Evolutionary conservation across 208 protist genomes (phyloP).

Genomic region (Leishmania tarentolae): DNA sequence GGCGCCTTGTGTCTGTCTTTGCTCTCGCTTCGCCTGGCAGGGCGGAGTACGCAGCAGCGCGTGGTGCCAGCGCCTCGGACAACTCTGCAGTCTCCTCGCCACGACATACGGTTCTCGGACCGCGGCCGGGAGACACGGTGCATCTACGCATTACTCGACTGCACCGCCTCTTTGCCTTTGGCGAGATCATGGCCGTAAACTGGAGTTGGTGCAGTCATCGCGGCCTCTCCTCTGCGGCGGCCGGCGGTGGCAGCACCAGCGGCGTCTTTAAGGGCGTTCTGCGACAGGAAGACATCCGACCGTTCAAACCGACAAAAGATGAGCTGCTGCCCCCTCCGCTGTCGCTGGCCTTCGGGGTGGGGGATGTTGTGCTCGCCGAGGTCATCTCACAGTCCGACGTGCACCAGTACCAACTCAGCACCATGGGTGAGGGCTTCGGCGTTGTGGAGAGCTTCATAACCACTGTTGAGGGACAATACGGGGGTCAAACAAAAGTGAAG

Average conservation of each 20-base stretch:
- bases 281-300: constrained; percentile 74
- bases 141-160: constrained; percentile 69
- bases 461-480: constrained; percentile 10
- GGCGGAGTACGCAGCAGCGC: neutral
- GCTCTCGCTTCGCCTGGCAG: neutral
- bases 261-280: constrained; percentile 66
- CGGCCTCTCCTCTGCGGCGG: constrained; percentile 1
- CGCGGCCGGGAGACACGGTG: constrained; percentile 58
- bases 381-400: constrained; percentile 83
- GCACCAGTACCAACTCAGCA: constrained; percentile 80
- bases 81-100: neutral
- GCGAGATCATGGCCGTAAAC: constrained; percentile 77
- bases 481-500: constrained; percentile 18
- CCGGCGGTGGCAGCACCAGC: constrained; percentile 4
- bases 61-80: neutral
- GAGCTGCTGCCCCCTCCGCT: constrained; percentile 57
- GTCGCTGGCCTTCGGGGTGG: constrained; percentile 48
- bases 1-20: constrained; percentile 52
- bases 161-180: constrained; percentile 51
- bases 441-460: constrained; percentile 52
- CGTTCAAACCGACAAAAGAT: constrained; percentile 60
- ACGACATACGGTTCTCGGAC: constrained; percentile 41
- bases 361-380: constrained; percentile 74
- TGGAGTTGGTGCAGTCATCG: constrained; percentile 62
- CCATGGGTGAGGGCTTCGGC: constrained; percentile 50